Evolutionary conservation across 129 eudicot species (phyloP), one percentile per base, ranked within the genome.

Genomic region (Dittrichia graveolens): DNA sequence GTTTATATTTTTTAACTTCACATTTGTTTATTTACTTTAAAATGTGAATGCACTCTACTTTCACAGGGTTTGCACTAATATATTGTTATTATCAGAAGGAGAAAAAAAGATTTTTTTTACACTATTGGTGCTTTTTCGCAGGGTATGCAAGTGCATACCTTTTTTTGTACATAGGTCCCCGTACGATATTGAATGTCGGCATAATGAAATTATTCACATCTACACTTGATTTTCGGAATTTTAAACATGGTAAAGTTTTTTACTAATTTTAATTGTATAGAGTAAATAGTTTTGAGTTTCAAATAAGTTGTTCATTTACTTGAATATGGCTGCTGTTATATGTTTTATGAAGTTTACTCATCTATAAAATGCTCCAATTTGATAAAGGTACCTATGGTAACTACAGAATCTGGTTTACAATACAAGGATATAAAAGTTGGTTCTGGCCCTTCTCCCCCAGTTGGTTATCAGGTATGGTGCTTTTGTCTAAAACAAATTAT

Each of bases 331-430:
- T 40, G 8, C 57, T 37, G 10, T 18, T 47, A 59, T 38, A 67
- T 46, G 43, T 16, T 57, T 16, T 3, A 58, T 47, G 67, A 68
- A 67, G 12, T 46, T 61, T 77, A 31, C 59, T 70, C 15, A 70
- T 41, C 4, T 61, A 34, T 42, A 6, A 50, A 45, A 16, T 15
- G 10, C 35, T 48, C 76, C 61, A 16, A 10, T 48, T 65, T 76
- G 60, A 65, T 83, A 75, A 82, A 94, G 99, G 96, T 88, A 48
- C 88, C 99, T 19, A 88, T 88, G 95, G 90, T 88, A 78, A 95
- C 96, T 50, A 95, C 99, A 61, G 97, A 86, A 75, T 95, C 99
- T 47, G 99, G 99, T 49, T 83, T 95, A 87, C 96, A 88, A 81
- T 95, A 90, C 84, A 91, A 91, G 85, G 99, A 95, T 81, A 91